phyloP scores from a whole-genome alignment of 2,329 filamentous ascomycete genomes.

The Pseudogymnoascus sp. region DNA sequence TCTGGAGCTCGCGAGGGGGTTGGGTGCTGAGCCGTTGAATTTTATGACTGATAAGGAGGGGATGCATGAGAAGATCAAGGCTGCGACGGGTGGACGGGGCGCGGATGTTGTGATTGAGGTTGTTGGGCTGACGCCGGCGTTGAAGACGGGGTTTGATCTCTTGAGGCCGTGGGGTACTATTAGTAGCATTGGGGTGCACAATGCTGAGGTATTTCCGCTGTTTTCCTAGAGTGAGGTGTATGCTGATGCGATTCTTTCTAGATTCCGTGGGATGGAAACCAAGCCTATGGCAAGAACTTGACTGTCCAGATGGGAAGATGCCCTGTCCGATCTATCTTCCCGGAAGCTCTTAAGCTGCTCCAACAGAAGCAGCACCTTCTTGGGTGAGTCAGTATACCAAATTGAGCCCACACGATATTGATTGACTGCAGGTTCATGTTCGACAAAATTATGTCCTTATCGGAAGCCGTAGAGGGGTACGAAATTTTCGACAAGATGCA shows the following conservation, averaged over 20 bases:
- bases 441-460: slow-evolving; percentile 63
- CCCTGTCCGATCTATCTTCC: slow-evolving; percentile 62
- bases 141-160: slow-evolving; percentile 62
- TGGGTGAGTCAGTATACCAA: slow-evolving; percentile 42
- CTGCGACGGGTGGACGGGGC: slow-evolving; percentile 69
- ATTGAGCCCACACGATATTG: slow-evolving; percentile 15
- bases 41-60: slow-evolving; percentile 58
- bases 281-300: slow-evolving; percentile 63
- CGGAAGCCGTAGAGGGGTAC: slow-evolving; percentile 58
- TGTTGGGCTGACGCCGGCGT: slow-evolving; percentile 59
- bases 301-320: slow-evolving; percentile 68
- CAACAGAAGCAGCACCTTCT: slow-evolving; percentile 58
- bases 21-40: slow-evolving; percentile 79
- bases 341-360: slow-evolving; percentile 54
- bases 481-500: slow-evolving; percentile 64
- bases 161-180: slow-evolving; percentile 65
- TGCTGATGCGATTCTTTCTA: slow-evolving; percentile 25
- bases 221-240: background rate
- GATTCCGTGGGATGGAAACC: slow-evolving; percentile 57
- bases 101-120: slow-evolving; percentile 80
- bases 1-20: slow-evolving; percentile 59
- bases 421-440: slow-evolving; percentile 57
- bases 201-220: slow-evolving; percentile 48
- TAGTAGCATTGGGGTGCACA: slow-evolving; percentile 69
- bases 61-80: slow-evolving; percentile 60